Conservation (phyloP, 2,329 filamentous ascomycete genomes). For the Neonectria magnoliae region DNA sequence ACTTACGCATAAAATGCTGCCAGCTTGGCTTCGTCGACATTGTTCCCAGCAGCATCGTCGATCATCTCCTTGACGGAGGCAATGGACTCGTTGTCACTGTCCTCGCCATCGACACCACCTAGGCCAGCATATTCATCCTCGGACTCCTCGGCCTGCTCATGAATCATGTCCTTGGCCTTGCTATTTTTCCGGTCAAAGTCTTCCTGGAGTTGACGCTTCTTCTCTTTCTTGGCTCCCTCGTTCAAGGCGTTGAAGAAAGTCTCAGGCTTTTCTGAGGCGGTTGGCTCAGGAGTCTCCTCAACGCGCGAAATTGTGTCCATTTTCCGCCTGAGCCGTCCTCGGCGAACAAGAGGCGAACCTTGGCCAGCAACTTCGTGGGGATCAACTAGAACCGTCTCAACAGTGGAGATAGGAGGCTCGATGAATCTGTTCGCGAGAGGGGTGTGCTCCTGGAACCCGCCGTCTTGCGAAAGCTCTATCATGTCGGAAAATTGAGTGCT, state of each 20-base stretch:
- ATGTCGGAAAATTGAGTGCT: constrained; percentile 74
- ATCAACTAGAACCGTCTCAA: constrained; percentile 70
- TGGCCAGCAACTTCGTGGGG: constrained; percentile 52
- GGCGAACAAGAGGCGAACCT: constrained; percentile 74
- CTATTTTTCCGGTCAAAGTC: constrained; percentile 87
- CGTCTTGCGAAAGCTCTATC: constrained; percentile 83
- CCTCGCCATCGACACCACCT: constrained; percentile 89
- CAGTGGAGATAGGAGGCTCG: constrained; percentile 72
- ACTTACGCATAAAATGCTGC: constrained; percentile 91
- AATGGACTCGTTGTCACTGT: constrained; percentile 77
- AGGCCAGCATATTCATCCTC: constrained; percentile 98
- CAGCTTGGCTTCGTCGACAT: constrained; percentile 81
- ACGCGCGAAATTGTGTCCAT: constrained; percentile 43
- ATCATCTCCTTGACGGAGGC: constrained; percentile 87
- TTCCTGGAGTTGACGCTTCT: constrained; percentile 61
- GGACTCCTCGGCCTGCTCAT: constrained; percentile 96
- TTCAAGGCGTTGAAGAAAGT: constrained; percentile 77
- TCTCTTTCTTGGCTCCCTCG: constrained; percentile 67
- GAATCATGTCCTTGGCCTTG: constrained; percentile 84
- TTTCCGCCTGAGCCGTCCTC: constrained; percentile 63
- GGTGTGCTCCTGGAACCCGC: constrained; percentile 77
- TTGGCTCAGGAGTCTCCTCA: constrained; percentile 35
- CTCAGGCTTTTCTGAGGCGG: constrained; percentile 23
- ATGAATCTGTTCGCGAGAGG: constrained; percentile 76
- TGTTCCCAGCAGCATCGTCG: constrained; percentile 80